Conservation (phyloP, 345 rosid species). For the Salix viminalis region DNA sequence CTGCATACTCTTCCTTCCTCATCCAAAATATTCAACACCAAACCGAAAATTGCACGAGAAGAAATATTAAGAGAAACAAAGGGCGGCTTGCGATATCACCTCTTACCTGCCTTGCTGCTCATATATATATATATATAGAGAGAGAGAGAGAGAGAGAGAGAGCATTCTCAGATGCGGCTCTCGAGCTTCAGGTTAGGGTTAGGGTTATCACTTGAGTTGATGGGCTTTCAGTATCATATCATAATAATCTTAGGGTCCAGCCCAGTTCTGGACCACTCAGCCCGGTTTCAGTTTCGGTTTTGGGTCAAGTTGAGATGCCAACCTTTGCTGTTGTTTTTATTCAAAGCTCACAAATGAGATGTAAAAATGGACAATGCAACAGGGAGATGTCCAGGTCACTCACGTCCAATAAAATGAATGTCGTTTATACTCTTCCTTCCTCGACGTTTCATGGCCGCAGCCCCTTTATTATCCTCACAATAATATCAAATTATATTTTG, state of each 20-base stretch:
- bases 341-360: too few relatives aligned
- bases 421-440: too few relatives aligned
- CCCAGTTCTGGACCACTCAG: neutral
- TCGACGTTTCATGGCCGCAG: too few relatives aligned
- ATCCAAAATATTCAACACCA: neutral
- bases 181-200: slow-evolving; percentile 12
- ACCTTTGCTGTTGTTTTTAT: neutral
- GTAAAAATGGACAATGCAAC: too few relatives aligned
- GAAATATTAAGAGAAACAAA: too few relatives aligned
- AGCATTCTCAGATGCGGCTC: neutral
- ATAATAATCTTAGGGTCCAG: neutral
- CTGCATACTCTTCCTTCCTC: neutral
- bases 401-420: too few relatives aligned
- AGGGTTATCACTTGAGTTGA: neutral
- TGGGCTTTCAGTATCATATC: neutral
- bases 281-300: neutral
- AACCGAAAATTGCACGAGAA: neutral
- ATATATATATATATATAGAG: neutral
- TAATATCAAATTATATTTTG: too few relatives aligned
- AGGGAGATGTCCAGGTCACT: too few relatives aligned
- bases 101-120: neutral
- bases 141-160: neutral
- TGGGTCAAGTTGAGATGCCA: neutral
- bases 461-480: too few relatives aligned
- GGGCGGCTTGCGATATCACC: neutral